phyloP scores from a whole-genome alignment of 139 green algal genomes.

The Chlamydomonas sp. region DNA sequence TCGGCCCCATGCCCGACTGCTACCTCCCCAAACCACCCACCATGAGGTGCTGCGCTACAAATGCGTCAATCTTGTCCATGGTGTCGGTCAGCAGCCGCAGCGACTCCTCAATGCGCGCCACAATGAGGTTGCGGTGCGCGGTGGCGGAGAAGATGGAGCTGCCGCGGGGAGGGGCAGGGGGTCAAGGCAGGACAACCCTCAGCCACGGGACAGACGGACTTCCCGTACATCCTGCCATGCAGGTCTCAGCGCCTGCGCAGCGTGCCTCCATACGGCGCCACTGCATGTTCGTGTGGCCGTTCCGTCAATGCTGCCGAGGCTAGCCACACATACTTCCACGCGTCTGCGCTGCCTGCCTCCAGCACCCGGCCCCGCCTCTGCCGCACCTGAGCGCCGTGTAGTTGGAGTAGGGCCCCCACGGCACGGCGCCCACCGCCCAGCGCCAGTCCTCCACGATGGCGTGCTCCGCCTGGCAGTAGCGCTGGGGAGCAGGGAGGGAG shows the following conservation, averaged over 20 bases:
- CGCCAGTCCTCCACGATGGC: conserved; percentile 55
- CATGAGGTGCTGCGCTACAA: conserved; percentile 27
- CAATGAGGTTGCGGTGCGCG: conserved; percentile 11
- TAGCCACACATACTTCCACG: neutral
- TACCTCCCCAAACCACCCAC: neutral
- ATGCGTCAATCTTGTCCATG: conserved; percentile 12
- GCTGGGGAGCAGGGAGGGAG: neutral
- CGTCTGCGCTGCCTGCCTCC: neutral
- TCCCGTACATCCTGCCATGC: neutral
- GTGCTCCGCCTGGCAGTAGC: conserved; percentile 7
- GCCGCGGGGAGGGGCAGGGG: neutral
- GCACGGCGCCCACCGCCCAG: conserved; percentile 57
- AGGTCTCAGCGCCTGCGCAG: neutral
- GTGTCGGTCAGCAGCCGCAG: conserved; percentile 5
- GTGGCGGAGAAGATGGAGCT: conserved; percentile 29
- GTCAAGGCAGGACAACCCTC: no score
- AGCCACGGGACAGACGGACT: no score
- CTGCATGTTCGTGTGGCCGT: no score
- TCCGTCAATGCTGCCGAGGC: no score
- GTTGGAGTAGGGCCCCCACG: conserved; percentile 61
- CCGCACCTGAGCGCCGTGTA: conserved; percentile 38
- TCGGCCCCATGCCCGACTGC: neutral
- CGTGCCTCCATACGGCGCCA: neutral
- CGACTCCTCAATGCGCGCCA: conserved; percentile 28
- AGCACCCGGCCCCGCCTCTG: neutral